Percentiles rank a stretch among this genome's conserved stretches.
phyloP scores from a whole-genome alignment of 306 rosid species.

The Malus domestica region DNA sequence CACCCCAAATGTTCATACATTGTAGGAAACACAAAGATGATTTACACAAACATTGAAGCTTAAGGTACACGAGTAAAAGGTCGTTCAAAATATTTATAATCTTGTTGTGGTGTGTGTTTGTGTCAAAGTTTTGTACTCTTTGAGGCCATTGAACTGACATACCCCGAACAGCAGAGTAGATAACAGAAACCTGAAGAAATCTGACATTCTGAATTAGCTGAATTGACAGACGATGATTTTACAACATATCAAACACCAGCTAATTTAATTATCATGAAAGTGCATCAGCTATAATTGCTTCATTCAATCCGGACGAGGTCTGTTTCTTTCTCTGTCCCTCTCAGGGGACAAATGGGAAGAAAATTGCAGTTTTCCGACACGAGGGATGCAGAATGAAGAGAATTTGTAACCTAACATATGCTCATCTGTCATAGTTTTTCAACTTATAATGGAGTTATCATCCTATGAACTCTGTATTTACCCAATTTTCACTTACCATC shows the following conservation, averaged over 20 bases:
- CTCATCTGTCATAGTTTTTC: not conserved
- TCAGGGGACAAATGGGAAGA: not conserved
- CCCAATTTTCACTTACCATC: too few relatives aligned
- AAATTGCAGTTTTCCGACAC: not conserved
- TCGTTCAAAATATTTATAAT: not conserved
- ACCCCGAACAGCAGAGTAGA: not conserved
- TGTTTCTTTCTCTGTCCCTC: not conserved
- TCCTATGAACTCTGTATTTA: too few relatives aligned
- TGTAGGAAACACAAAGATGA: not conserved
- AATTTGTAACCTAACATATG: not conserved
- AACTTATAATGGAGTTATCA: not conserved
- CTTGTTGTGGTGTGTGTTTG: not conserved
- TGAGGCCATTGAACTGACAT: not conserved
- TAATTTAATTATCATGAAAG: not conserved
- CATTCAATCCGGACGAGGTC: not conserved
- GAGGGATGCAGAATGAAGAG: not conserved
- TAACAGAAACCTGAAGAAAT: not conserved
- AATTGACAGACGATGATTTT: not conserved
- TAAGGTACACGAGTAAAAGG: not conserved
- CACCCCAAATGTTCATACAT: not conserved
- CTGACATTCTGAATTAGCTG: not conserved
- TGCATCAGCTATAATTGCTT: not conserved
- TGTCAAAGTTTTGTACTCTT: too few relatives aligned
- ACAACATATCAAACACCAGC: not conserved
- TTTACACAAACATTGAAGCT: not conserved